Evolutionary conservation across 352 stramenopile species (phyloP), one percentile per base, ranked within the genome.

Genomic region (Pythium sp.): DNA sequence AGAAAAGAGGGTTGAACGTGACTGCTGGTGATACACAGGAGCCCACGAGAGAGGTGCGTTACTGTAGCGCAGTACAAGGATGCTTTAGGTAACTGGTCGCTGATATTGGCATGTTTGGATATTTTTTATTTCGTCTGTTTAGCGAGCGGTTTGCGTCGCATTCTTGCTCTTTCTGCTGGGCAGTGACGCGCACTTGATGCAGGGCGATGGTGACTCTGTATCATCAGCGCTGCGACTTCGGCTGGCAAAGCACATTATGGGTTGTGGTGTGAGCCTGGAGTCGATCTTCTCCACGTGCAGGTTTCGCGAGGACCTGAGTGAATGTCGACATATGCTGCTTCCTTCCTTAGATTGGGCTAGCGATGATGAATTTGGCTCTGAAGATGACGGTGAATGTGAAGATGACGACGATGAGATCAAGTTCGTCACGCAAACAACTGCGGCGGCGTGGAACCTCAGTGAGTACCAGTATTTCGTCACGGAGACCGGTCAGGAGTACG

Each of bases 401-500:
- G n/a, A 34, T 3, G 68, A 67, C 0, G 57, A 71, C 1, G 54
- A 38, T 5, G 81, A 85, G 38, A 68, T 69, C 12, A 58, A 67
- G 38, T 81, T 80, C 75, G 76, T 91, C 18, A 60, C 73, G 2
- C 62, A 77, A 6, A 51, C 67, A 54, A 63, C 82, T 8, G 62
- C 73, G 2, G 43, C 66, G 5, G 32, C 46, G 20, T 87, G 71
- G 64, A 72, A 78, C 0, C 66, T 90, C 34, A 54, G 43, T 4
- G 67, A 59, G 1, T 89, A 78, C 59, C 64, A 72, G 43, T 90
- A 91, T 57, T 92, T 92, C 28, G 24, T 90, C 11, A 74, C 71
- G 32, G 72, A 73, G 5, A 75, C 61, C 8, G 72, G 74, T 0
- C 84, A 91, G 12, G 82, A 90, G 57, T 80, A 87, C 38, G 61